These are phyloP conservation scores for Heterobasidion irregulare DNA, from an alignment of 1,284 basidiomycete species.

Conservation along the genomic window DNA sequence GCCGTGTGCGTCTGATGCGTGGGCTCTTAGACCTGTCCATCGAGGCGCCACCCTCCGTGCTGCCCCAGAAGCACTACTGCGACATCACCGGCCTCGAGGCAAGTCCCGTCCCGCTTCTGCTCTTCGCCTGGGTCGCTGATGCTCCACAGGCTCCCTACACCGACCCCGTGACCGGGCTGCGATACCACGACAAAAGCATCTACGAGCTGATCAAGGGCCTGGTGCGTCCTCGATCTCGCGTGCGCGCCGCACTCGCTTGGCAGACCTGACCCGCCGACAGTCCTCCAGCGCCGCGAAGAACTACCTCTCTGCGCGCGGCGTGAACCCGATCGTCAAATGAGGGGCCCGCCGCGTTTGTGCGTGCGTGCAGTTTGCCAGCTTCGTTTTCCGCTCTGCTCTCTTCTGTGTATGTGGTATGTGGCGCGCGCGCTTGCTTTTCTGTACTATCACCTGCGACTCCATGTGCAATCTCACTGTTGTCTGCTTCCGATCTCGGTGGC, in stretches of 20 bases:
- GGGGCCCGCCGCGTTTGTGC: neutral
- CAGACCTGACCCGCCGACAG: slow-evolving; percentile 17
- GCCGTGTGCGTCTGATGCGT: neutral
- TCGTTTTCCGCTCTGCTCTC: neutral
- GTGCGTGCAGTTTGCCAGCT: neutral
- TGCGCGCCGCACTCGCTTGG: neutral
- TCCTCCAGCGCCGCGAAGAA: slow-evolving; percentile 39
- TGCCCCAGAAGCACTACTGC: slow-evolving; percentile 75
- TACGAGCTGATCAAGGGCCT: slow-evolving; percentile 78
- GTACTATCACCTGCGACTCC: too few relatives aligned
- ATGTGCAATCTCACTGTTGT: too few relatives aligned
- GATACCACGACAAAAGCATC: slow-evolving; percentile 82
- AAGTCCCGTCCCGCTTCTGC: slow-evolving; percentile 7
- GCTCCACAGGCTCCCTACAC: slow-evolving; percentile 68
- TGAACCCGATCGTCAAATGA: slow-evolving; percentile 42
- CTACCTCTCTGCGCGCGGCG: slow-evolving; percentile 39
- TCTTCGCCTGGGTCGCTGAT: neutral
- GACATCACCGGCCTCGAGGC: slow-evolving; percentile 85
- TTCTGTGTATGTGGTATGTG: too few relatives aligned
- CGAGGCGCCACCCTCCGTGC: slow-evolving; percentile 77
- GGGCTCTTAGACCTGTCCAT: slow-evolving; percentile 62
- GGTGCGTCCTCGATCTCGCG: slow-evolving; percentile 33
- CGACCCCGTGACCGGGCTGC: slow-evolving; percentile 72
- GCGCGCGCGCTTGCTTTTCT: too few relatives aligned
- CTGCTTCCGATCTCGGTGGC: too few relatives aligned